phyloP scores from a whole-genome alignment of 345 rosid species.

The Triadica sebifera region DNA sequence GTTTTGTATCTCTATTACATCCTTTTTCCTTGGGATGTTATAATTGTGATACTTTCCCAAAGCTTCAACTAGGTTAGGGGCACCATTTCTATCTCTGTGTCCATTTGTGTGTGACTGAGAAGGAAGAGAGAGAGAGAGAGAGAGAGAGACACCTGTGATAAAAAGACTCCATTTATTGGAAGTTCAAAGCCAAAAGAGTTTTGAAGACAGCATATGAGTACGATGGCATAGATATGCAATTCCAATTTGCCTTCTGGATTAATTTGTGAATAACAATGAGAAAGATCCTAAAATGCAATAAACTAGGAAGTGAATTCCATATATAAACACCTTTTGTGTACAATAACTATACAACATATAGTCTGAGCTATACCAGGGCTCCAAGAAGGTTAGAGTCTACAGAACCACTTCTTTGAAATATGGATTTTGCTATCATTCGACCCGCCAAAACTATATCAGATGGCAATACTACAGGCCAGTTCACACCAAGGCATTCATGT shows the following conservation, averaged over 20 bases:
- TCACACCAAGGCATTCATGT: conserved; percentile 74
- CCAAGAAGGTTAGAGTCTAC: conserved; percentile 32
- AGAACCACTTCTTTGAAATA: conserved; percentile 37
- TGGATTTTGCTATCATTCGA: conserved; percentile 54
- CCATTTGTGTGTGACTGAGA: too few relatives aligned
- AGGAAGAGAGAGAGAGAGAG: conserved; percentile 22
- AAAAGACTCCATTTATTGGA: conserved; percentile 49
- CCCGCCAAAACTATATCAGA: conserved; percentile 76
- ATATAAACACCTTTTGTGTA: not conserved
- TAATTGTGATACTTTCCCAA: not conserved
- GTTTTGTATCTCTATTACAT: not conserved
- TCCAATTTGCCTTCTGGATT: conserved; percentile 69
- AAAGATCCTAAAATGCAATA: conserved; percentile 45
- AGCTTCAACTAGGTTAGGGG: not conserved
- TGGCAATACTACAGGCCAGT: conserved; percentile 80
- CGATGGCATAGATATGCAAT: conserved; percentile 60
- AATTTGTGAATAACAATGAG: conserved; percentile 58
- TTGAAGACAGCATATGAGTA: conserved; percentile 62
- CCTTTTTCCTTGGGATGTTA: not conserved
- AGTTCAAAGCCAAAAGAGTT: conserved; percentile 45
- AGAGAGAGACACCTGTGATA: conserved; percentile 54
- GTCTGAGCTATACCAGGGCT: conserved; percentile 43
- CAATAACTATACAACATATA: conserved; percentile 2
- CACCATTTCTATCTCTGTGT: too few relatives aligned
- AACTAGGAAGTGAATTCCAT: conserved; percentile 18